Conservation (phyloP, 306 rosid genomes). For the Vicia villosa region DNA sequence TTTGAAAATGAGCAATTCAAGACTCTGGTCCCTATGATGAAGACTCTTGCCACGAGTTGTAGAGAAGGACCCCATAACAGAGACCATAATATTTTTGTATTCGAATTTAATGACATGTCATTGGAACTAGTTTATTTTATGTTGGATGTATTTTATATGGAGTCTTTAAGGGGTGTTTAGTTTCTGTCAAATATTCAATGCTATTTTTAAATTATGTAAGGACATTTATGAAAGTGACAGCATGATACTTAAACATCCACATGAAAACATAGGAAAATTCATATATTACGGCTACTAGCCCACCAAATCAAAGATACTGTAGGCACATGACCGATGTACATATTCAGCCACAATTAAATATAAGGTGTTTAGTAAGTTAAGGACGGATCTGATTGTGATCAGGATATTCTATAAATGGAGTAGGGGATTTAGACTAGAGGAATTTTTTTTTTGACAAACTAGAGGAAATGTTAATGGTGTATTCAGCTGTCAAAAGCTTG, state of each 20-base stretch:
- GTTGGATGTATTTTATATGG: too few relatives aligned
- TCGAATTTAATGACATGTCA: slow-evolving; percentile 1
- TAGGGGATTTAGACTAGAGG: too few relatives aligned
- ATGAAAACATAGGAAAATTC: slow-evolving; percentile 11
- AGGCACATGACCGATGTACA: neutral
- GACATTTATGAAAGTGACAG: slow-evolving; percentile 7
- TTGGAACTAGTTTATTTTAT: neutral
- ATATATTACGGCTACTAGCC: slow-evolving; percentile 26
- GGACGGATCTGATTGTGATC: too few relatives aligned
- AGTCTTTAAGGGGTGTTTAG: too few relatives aligned
- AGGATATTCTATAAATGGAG: too few relatives aligned
- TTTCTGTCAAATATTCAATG: too few relatives aligned
- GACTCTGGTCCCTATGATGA: slow-evolving; percentile 27
- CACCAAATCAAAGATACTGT: slow-evolving; percentile 1
- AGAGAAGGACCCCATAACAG: neutral
- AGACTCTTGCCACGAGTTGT: slow-evolving; percentile 5
- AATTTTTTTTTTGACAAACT: too few relatives aligned
- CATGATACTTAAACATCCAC: neutral
- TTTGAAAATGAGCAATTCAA: neutral
- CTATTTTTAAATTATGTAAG: neutral
- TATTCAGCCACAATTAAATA: neutral
- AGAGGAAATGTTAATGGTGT: too few relatives aligned
- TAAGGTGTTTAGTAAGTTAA: too few relatives aligned
- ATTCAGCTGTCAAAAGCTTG: too few relatives aligned
- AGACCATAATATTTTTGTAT: neutral